phyloP scores from a whole-genome alignment of 1,284 basidiomycete genomes.

The Pulveroboletus sp. region DNA sequence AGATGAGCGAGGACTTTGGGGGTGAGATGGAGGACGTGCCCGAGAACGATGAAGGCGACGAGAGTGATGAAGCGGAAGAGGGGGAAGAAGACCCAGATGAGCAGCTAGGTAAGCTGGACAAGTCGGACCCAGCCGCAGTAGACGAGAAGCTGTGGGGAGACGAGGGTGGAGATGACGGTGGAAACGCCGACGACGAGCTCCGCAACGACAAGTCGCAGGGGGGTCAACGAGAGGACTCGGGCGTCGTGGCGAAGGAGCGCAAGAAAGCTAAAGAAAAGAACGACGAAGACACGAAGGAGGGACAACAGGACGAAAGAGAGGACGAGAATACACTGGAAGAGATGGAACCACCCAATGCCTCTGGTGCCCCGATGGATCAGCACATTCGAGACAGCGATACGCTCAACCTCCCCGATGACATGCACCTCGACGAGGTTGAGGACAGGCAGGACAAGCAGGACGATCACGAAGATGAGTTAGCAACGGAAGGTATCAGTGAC shows the following conservation, averaged over 20 bases:
- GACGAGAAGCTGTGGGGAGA: constrained; percentile 99
- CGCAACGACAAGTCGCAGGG: constrained; percentile 52
- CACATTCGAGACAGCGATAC: constrained; percentile 72
- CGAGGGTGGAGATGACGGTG: constrained; percentile 53
- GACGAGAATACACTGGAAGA: constrained; percentile 30
- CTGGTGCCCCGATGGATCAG: constrained; percentile 69
- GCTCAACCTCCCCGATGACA: constrained; percentile 81
- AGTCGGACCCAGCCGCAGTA: constrained; percentile 80
- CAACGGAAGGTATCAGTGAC: constrained; percentile 40
- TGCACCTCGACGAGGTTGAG: constrained; percentile 56
- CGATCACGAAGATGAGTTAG: constrained; percentile 31
- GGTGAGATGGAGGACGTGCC: constrained; percentile 83
- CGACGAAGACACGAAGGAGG: constrained; percentile 34
- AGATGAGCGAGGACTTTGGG: constrained; percentile 76
- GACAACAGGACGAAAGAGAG: constrained; percentile 34
- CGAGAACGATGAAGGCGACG: constrained; percentile 48
- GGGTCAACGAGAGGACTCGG: constrained; percentile 48
- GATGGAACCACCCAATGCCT: constrained; percentile 39
- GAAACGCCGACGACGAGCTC: constrained; percentile 48
- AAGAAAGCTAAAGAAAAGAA: constrained; percentile 35
- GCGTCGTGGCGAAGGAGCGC: constrained; percentile 67
- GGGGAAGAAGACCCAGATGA: constrained; percentile 75
- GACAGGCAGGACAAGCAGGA: constrained; percentile 39
- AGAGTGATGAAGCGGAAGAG: constrained; percentile 51
- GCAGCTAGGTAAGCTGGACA: constrained; percentile 81